Percentiles rank a stretch among this genome's conserved stretches.
phyloP scores from a whole-genome alignment of 768 basidiomycete genomes.

The Hortiboletus campestris region DNA sequence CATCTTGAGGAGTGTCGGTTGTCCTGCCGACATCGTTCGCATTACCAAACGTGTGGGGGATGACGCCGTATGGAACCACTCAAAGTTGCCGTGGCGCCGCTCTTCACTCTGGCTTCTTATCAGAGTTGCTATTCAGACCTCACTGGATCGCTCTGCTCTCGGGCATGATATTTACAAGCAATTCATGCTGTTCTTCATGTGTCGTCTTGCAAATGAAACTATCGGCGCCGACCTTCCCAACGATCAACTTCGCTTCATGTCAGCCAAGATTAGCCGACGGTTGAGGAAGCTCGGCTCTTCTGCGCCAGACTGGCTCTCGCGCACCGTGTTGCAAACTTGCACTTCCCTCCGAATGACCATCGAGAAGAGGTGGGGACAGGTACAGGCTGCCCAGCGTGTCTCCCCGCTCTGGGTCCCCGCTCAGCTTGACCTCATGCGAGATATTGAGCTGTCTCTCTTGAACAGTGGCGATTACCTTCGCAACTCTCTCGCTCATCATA shows the following conservation, averaged over 20 bases:
- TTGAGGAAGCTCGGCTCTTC: slow-evolving; percentile 35
- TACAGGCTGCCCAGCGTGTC: slow-evolving; percentile 27
- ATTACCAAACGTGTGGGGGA: slow-evolving; percentile 46
- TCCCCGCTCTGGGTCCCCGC: slow-evolving; percentile 33
- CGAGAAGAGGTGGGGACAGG: slow-evolving; percentile 35
- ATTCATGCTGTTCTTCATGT: slow-evolving; percentile 35
- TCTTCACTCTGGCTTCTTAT: slow-evolving; percentile 50
- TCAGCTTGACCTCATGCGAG: slow-evolving; percentile 26
- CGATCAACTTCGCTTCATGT: slow-evolving; percentile 38
- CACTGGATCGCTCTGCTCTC: slow-evolving; percentile 20
- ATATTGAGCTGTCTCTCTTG: slow-evolving; percentile 35
- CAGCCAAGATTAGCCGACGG: slow-evolving; percentile 38
- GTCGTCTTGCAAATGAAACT: slow-evolving; percentile 9
- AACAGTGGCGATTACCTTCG: slow-evolving; percentile 30
- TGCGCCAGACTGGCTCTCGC: slow-evolving; percentile 16
- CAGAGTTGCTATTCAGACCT: slow-evolving; percentile 45
- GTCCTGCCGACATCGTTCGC: slow-evolving; percentile 27
- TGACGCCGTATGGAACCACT: slow-evolving; percentile 42
- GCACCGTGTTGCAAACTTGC: slow-evolving; percentile 2
- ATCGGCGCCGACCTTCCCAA: slow-evolving; percentile 12
- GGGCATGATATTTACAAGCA: slow-evolving; percentile 27
- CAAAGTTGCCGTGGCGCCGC: slow-evolving; percentile 46
- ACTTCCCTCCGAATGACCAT: slow-evolving; percentile 21
- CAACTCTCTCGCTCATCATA: slow-evolving; percentile 6
- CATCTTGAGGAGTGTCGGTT: slow-evolving; percentile 41